Conservation (phyloP, 2,329 filamentous ascomycete genomes). For the Aspergillus proliferans region DNA sequence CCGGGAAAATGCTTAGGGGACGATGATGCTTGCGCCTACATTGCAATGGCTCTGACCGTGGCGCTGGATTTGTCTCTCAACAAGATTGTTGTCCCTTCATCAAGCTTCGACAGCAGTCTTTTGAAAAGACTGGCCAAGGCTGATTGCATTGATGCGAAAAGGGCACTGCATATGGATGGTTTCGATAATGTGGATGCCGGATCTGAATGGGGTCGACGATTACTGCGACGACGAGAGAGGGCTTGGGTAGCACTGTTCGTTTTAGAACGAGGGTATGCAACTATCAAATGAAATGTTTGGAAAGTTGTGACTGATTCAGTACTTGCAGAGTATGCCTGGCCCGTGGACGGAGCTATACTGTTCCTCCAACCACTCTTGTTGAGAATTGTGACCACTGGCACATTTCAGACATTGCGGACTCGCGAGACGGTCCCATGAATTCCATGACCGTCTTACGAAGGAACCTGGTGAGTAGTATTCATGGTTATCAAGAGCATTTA, state of each 20-base stretch:
- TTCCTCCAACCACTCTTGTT: slow-evolving; percentile 60
- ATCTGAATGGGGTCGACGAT: slow-evolving; percentile 55
- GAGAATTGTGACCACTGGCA: slow-evolving; percentile 67
- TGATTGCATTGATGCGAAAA: slow-evolving; percentile 62
- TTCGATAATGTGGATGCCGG: slow-evolving; percentile 57
- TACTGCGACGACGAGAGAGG: slow-evolving; percentile 60
- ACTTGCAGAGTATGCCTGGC: slow-evolving; percentile 57
- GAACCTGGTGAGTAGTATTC: slow-evolving; percentile 50
- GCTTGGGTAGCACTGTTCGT: slow-evolving; percentile 68
- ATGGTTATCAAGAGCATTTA: not conserved
- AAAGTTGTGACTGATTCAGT: not conserved
- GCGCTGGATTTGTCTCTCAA: slow-evolving; percentile 64
- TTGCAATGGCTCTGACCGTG: slow-evolving; percentile 63
- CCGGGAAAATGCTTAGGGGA: slow-evolving; percentile 40
- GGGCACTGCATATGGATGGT: slow-evolving; percentile 61
- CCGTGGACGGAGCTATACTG: slow-evolving; percentile 61
- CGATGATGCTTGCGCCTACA: slow-evolving; percentile 66
- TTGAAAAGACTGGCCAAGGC: slow-evolving; percentile 52
- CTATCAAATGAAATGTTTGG: too few relatives aligned
- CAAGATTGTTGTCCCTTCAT: slow-evolving; percentile 58
- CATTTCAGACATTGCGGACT: slow-evolving; percentile 55
- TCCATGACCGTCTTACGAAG: slow-evolving; percentile 65
- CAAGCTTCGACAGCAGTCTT: slow-evolving; percentile 42
- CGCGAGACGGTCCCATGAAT: slow-evolving; percentile 63
- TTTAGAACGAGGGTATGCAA: slow-evolving; percentile 56